Evolutionary conservation across 768 basidiomycete genomes (phyloP).

Genomic region (Pulveroboletus sp.): DNA sequence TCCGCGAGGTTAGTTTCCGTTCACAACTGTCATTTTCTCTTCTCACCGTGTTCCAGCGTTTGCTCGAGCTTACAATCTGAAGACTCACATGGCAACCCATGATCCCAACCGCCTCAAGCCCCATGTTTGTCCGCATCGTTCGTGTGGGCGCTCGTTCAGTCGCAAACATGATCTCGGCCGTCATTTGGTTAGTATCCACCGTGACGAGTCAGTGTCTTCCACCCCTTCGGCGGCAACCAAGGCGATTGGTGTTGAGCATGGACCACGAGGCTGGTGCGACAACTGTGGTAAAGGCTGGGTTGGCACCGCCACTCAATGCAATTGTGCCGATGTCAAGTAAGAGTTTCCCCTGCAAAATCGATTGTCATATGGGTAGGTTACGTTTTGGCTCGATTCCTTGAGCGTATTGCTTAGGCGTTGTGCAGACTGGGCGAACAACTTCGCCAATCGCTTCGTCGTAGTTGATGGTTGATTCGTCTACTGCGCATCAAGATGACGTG

Average conservation of each 20-base stretch:
- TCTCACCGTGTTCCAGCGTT: conserved; percentile 54
- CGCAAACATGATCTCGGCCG: conserved; percentile 93
- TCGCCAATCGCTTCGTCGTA: conserved; percentile 41
- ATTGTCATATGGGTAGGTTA: conserved; percentile 29
- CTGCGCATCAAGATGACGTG: conserved; percentile 29
- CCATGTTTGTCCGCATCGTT: conserved; percentile 80
- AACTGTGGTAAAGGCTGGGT: conserved; percentile 68
- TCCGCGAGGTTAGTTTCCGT: conserved; percentile 54
- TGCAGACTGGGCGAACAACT: conserved; percentile 31
- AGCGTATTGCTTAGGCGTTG: conserved; percentile 16
- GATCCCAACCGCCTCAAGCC: conserved; percentile 91
- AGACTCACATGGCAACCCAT: conserved; percentile 94
- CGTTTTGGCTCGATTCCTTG: not conserved
- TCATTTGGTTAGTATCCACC: conserved; percentile 84
- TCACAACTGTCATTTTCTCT: not conserved
- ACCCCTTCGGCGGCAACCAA: conserved; percentile 39
- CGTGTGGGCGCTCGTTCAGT: conserved; percentile 88
- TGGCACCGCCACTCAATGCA: conserved; percentile 52
- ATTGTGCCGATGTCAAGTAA: conserved; percentile 67
- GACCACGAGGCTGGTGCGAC: conserved; percentile 68
- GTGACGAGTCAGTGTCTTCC: conserved; percentile 54
- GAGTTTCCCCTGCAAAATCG: conserved; percentile 6
- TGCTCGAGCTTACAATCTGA: conserved; percentile 90
- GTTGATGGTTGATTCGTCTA: conserved; percentile 38
- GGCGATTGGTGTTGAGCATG: conserved; percentile 68